Conservation (phyloP, 495 filamentous ascomycete species). For the Thermothielavioides terrestris region DNA sequence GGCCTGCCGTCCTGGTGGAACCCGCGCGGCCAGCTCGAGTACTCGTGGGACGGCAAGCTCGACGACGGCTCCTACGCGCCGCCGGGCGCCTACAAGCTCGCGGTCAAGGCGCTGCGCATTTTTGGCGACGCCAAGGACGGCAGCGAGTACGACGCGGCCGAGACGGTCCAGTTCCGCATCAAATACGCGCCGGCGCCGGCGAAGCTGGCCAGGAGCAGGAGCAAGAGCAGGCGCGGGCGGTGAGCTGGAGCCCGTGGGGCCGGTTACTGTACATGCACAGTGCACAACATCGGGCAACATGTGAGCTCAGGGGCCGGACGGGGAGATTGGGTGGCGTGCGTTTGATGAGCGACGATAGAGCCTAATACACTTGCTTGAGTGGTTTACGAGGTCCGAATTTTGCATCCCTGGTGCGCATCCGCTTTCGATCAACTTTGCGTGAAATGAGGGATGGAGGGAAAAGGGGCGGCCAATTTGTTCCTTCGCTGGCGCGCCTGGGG, state of each 20-base stretch:
- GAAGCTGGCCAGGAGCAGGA: background rate
- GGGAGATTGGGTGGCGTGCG: too few species aligned
- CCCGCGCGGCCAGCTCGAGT: constrained; percentile 26
- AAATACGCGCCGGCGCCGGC: constrained; percentile 12
- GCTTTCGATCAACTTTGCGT: too few species aligned
- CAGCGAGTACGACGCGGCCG: constrained; percentile 31
- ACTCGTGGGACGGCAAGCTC: constrained; percentile 36
- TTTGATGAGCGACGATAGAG: too few species aligned
- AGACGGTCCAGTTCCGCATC: constrained; percentile 32
- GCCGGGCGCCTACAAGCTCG: constrained; percentile 39
- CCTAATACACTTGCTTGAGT: too few species aligned
- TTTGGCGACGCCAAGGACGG: constrained; percentile 28
- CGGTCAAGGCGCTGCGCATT: constrained; percentile 36
- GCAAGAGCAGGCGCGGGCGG: background rate
- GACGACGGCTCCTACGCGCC: constrained; percentile 34
- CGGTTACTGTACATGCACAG: background rate
- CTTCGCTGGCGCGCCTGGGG: background rate
- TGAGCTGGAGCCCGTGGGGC: background rate
- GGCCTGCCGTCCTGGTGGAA: constrained; percentile 33
- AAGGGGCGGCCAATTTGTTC: too few species aligned
- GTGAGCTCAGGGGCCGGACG: background rate
- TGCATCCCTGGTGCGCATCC: too few species aligned
- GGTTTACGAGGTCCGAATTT: too few species aligned
- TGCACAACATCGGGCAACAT: too few species aligned
- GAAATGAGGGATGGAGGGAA: too few species aligned